Evolutionary conservation across 495 filamentous ascomycete species (phyloP).

Genomic region (Tuber borchii): DNA sequence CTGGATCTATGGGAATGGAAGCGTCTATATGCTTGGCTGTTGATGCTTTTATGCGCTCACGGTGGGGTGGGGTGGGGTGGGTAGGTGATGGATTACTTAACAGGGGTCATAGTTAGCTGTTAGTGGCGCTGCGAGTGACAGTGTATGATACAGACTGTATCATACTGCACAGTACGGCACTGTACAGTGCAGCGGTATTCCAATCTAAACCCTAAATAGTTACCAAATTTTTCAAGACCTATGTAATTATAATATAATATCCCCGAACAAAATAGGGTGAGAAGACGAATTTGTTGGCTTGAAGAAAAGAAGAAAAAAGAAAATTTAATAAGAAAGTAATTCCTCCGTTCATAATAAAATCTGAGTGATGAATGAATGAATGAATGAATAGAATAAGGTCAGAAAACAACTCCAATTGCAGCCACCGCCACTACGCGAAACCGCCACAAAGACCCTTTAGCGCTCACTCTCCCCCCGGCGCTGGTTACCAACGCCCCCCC

Average conservation of each 20-base stretch:
- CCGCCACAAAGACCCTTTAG: neutral
- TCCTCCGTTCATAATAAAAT: neutral
- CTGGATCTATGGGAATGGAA: neutral
- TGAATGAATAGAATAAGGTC: neutral
- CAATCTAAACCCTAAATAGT: neutral
- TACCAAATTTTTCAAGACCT: neutral
- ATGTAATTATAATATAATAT: no score
- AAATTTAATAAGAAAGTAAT: neutral
- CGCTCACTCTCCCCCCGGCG: neutral
- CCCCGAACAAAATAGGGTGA: neutral
- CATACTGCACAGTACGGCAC: neutral
- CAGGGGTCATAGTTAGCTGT: no score
- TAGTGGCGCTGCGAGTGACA: no score
- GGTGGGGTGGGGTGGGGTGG: no score
- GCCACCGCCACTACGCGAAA: neutral
- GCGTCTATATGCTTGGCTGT: no score
- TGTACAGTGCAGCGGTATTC: no score
- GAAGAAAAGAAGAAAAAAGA: no score
- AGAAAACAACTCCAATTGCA: neutral
- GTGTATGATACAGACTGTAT: no score
- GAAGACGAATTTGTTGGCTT: neutral
- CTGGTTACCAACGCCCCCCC: neutral
- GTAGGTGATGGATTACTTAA: no score
- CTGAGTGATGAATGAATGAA: neutral
- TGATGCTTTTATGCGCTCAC: neutral